Conservation (phyloP, 1,284 basidiomycete species). For the Boletus subluridellus region DNA sequence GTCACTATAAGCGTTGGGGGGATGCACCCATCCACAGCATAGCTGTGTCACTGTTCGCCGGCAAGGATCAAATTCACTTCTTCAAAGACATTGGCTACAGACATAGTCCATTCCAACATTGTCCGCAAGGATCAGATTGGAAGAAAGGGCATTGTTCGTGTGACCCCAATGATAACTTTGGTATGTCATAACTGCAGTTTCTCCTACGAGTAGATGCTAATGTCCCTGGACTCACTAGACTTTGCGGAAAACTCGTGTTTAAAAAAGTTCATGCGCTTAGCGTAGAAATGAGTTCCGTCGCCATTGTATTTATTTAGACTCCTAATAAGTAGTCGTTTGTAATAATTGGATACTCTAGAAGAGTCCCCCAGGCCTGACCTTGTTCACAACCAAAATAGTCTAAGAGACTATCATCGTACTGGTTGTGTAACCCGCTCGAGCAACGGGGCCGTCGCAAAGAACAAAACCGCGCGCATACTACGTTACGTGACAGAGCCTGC, state of each 20-base stretch:
- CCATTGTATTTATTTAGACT: not conserved
- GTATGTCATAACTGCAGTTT: conserved; percentile 32
- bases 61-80: conserved; percentile 72
- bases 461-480: too few species aligned
- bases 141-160: conserved; percentile 49
- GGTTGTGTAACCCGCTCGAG: not conserved
- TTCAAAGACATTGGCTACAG: conserved; percentile 58
- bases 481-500: too few species aligned
- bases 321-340: not conserved
- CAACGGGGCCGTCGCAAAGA: too few species aligned
- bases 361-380: not conserved
- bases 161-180: conserved; percentile 46
- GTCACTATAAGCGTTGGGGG: conserved; percentile 65
- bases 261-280: conserved; percentile 34
- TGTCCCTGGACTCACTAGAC: conserved; percentile 31
- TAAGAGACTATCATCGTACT: not conserved
- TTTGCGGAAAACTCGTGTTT: conserved; percentile 47
- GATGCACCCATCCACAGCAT: conserved; percentile 87
- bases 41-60: conserved; percentile 69
- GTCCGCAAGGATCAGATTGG: conserved; percentile 52
- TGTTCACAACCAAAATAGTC: not conserved
- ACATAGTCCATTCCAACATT: conserved; percentile 60
- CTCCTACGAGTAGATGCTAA: conserved; percentile 8
- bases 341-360: not conserved
- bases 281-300: conserved; percentile 11